These are phyloP conservation scores for Fusarium pininemorale DNA, from an alignment of 2,329 filamentous ascomycete species.

Conservation along the genomic window DNA sequence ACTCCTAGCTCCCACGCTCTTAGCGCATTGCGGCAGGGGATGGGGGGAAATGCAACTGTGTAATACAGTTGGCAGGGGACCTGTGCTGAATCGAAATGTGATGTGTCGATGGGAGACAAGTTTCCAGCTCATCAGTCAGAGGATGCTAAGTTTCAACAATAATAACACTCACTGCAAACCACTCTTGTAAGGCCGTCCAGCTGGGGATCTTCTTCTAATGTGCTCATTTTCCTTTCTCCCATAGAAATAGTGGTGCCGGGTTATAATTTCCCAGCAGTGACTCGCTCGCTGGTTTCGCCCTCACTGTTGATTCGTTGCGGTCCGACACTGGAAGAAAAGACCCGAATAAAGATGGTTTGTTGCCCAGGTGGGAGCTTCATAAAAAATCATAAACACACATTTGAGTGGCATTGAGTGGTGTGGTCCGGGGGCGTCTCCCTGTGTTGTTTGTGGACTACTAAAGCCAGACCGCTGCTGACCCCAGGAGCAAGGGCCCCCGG, in stretches of 20 bases:
- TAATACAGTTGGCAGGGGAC: constrained; percentile 20
- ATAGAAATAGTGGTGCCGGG: not conserved
- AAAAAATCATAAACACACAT: constrained; percentile 23
- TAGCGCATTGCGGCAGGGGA: constrained; percentile 26
- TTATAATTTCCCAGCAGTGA: not conserved
- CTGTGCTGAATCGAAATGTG: constrained; percentile 39
- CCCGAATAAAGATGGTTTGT: constrained; percentile 6
- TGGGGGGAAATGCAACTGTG: constrained; percentile 13
- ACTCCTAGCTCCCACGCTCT: constrained; percentile 22
- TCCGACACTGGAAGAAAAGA: constrained; percentile 1
- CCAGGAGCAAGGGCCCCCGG: constrained; percentile 34
- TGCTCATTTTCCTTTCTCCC: constrained; percentile 1
- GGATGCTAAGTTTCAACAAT: constrained; percentile 29
- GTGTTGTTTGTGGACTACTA: constrained; percentile 28
- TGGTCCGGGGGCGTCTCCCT: constrained; percentile 29
- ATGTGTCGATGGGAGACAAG: constrained; percentile 34
- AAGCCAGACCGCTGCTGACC: constrained; percentile 38
- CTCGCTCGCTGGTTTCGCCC: not conserved
- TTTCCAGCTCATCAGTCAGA: constrained; percentile 10
- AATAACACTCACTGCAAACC: constrained; percentile 26
- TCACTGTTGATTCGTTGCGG: not conserved
- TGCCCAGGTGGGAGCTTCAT: constrained; percentile 9
- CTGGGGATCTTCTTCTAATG: not conserved
- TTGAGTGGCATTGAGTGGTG: constrained; percentile 32
- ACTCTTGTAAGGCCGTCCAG: constrained; percentile 25